Evolutionary conservation across 139 green algal genomes (phyloP), one percentile per base, ranked within the genome.

Genomic region (Chlamydomonas eustigma): DNA sequence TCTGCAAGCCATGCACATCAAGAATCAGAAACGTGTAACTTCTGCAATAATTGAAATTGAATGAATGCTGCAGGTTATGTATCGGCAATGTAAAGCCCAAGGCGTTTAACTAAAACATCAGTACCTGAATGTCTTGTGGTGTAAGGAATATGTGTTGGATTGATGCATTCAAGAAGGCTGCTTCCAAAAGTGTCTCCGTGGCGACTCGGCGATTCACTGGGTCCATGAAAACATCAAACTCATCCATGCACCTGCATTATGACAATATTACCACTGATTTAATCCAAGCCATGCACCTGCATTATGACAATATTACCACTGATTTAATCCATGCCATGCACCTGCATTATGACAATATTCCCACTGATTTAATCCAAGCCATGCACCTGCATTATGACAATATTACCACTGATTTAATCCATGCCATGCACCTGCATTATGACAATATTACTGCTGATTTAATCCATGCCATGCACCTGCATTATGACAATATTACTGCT

Each of bases 111-210:
- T 70, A 18, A 37, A 28, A 8, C 25, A 37, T 32, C 34, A 8
- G 32, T 35, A 70, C 58, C 58, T 74, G 66, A 25, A 74, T 74
- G 66, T 74, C 66, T 24, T 74, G 66, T 31, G 92, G 92, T 36
- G 91, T 95, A 8, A 97, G 86, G 67, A 95, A 88, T 38, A 95
- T 82, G 78, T 91, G 92, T 80, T 97, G 92, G 72, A 87, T 81
- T 31, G 87, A 71, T 1, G 44, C 4, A 30, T 88, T 64, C 30
- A 92, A 83, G n/a, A 64, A 24, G 0, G 89, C 90, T 80, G 91
- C 93, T 73, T 91, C 70, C 37, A 97, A 81, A 2, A 97, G 85
- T 44, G 85, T 87, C 79, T 93, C 80, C 39, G 91, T 91, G 37
- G 89, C 88, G 1, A 88, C 71, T 39, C 81, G 79, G 5, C 89